phyloP scores from a whole-genome alignment of 345 rosid species.

The Erucastrum elatum region DNA sequence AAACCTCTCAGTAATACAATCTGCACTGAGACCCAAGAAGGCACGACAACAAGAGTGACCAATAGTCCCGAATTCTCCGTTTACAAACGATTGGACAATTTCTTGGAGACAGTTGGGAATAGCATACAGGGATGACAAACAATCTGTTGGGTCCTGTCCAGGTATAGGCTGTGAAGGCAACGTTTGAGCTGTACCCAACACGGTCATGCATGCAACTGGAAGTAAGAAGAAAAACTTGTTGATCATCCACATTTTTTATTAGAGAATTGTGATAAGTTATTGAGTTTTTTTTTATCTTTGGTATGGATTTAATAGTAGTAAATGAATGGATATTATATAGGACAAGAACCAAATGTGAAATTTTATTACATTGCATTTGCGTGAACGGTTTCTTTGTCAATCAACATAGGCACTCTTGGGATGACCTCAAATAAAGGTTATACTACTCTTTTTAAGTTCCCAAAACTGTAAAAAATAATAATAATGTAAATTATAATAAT shows the following conservation, averaged over 20 bases:
- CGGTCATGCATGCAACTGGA: not conserved
- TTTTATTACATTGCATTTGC: not conserved
- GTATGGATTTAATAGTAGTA: not conserved
- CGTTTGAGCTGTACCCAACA: slow-evolving; percentile 1
- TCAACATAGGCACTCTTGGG: slow-evolving; percentile 19
- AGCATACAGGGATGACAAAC: slow-evolving; percentile 27
- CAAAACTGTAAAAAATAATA: not conserved
- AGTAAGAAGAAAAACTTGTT: slow-evolving; percentile 12
- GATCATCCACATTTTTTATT: slow-evolving; percentile 14
- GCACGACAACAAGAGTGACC: slow-evolving; percentile 32
- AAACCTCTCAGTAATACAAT: slow-evolving; percentile 28
- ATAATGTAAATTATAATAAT: not conserved
- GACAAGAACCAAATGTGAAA: not conserved
- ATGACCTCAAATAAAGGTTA: slow-evolving; percentile 25
- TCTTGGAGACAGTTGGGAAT: slow-evolving; percentile 29
- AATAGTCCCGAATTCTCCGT: slow-evolving; percentile 8
- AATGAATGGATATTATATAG: slow-evolving; percentile 9
- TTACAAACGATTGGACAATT: slow-evolving; percentile 8
- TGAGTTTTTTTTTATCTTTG: not conserved
- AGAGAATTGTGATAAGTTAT: not conserved
- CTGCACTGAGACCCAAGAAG: slow-evolving; percentile 5
- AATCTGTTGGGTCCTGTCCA: not conserved
- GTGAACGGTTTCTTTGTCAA: slow-evolving; percentile 2
- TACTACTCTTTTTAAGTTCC: not conserved
- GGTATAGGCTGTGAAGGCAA: slow-evolving; percentile 1